Percentiles rank a stretch among this genome's conserved stretches.
Conservation (phyloP, 1,139 yeast genomes). For the Yarrowia galli region DNA sequence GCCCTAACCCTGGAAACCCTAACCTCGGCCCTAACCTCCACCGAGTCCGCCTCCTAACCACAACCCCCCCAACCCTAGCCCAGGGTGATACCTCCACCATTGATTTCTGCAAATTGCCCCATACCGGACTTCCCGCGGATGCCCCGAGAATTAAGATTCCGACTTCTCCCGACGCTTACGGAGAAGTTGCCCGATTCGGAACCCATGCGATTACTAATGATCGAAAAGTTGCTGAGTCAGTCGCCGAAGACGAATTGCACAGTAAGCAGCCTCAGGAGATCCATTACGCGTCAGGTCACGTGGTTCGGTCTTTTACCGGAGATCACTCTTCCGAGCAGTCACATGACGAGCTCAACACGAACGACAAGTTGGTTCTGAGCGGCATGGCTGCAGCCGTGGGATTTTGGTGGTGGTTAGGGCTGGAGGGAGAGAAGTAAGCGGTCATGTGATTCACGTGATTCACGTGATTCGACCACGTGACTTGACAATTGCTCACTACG, state of each 20-base stretch:
- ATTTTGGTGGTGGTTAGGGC: conserved; percentile 51
- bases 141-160: conserved; percentile 53
- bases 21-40: too few relatives aligned
- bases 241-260: conserved; percentile 33
- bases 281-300: conserved; percentile 36
- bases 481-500: too few relatives aligned
- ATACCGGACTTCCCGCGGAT: conserved; percentile 39
- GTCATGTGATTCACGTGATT: too few relatives aligned
- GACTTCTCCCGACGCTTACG: conserved; percentile 50
- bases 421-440: conserved; percentile 9
- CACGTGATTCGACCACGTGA: too few relatives aligned
- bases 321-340: conserved; percentile 31
- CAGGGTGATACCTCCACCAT: conserved; percentile 55
- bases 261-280: conserved; percentile 35
- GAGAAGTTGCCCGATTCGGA: conserved; percentile 39
- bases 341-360: conserved; percentile 42
- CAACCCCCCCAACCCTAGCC: conserved; percentile 44
- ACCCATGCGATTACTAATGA: conserved; percentile 37
- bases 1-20: conserved; percentile 38
- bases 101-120: conserved; percentile 54
- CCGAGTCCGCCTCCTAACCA: conserved; percentile 6
- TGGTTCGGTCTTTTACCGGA: conserved; percentile 34
- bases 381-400: conserved; percentile 49
- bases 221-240: conserved; percentile 42
- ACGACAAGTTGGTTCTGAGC: conserved; percentile 49